These are phyloP conservation scores for Penicillium mononematosum DNA, from an alignment of 495 filamentous ascomycete species.

Conservation along the genomic window DNA sequence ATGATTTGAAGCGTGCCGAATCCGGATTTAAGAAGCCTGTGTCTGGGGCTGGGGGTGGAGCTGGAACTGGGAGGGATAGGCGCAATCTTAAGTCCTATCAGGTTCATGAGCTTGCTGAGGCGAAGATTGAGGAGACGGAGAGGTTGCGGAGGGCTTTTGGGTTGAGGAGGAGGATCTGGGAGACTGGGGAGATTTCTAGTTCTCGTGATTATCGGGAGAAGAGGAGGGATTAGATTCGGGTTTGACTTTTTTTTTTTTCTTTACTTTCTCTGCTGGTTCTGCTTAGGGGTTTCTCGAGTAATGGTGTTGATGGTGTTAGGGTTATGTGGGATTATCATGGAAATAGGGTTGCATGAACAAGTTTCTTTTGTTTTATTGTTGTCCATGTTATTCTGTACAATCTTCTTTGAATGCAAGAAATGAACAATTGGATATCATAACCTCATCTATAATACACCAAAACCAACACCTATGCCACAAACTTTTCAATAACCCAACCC, in stretches of 20 bases:
- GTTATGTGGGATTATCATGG: not conserved
- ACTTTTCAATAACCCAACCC: constrained; percentile 76
- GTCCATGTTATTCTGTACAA: not conserved
- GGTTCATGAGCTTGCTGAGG: constrained; percentile 92
- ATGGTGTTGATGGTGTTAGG: constrained; percentile 11
- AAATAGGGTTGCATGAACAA: constrained; percentile 6
- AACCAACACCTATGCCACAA: constrained; percentile 31
- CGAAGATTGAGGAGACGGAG: constrained; percentile 96
- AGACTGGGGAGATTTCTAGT: constrained; percentile 75
- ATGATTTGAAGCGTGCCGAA: constrained; percentile 16
- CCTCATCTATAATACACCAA: constrained; percentile 27
- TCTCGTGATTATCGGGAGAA: constrained; percentile 38
- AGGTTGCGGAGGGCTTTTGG: constrained; percentile 82
- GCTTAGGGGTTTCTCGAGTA: not conserved
- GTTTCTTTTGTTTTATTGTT: constrained; percentile 1
- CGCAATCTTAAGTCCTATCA: constrained; percentile 80
- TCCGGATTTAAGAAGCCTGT: constrained; percentile 4
- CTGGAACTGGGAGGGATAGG: constrained; percentile 30
- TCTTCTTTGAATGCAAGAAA: constrained; percentile 12
- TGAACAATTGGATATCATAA: constrained; percentile 29
- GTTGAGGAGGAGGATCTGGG: constrained; percentile 82
- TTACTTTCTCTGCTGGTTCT: not conserved
- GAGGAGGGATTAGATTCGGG: constrained; percentile 25
- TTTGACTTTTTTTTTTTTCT: not conserved
- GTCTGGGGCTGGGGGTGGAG: not conserved